Conservation (phyloP, 495 filamentous ascomycete genomes). For the Lasiosphaeris hirsuta region DNA sequence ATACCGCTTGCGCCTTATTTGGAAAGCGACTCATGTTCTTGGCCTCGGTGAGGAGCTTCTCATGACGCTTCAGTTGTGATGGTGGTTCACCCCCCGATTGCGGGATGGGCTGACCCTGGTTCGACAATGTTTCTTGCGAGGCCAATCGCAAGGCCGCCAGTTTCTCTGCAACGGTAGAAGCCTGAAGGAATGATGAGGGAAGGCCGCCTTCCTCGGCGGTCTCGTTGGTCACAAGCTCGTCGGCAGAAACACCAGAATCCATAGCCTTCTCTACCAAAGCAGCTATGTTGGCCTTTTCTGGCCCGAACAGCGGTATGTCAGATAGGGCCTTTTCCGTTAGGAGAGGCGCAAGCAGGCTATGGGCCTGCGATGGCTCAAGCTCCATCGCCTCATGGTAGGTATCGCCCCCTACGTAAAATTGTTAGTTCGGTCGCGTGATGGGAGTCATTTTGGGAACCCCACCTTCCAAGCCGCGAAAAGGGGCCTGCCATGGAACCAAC, state of each 20-base stretch:
- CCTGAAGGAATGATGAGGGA: constrained; percentile 27
- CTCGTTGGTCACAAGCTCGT: constrained; percentile 27
- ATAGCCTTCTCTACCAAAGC: constrained; percentile 35
- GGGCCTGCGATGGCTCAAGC: constrained; percentile 42
- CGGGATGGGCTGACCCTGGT: background rate
- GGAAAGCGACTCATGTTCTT: constrained; percentile 37
- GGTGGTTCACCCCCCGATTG: constrained; percentile 16
- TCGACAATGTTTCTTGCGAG: constrained; percentile 16
- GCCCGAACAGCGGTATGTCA: constrained; percentile 44
- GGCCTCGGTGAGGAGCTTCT: constrained; percentile 46
- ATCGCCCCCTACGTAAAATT: constrained; percentile 31
- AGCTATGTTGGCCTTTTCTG: constrained; percentile 30
- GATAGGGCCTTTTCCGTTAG: constrained; percentile 41
- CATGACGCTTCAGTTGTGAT: constrained; percentile 43
- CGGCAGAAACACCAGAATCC: constrained; percentile 10
- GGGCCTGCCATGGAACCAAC: constrained; percentile 45
- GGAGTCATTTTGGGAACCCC: constrained; percentile 9
- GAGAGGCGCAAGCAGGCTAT: constrained; percentile 41
- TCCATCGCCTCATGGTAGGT: constrained; percentile 45
- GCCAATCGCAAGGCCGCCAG: constrained; percentile 35
- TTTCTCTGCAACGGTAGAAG: constrained; percentile 38
- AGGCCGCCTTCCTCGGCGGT: constrained; percentile 20
- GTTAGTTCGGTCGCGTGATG: constrained; percentile 9
- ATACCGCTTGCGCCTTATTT: constrained; percentile 33
- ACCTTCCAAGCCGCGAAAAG: constrained; percentile 47